phyloP scores from a whole-genome alignment of 768 basidiomycete genomes.

The Suillus variegatus region DNA sequence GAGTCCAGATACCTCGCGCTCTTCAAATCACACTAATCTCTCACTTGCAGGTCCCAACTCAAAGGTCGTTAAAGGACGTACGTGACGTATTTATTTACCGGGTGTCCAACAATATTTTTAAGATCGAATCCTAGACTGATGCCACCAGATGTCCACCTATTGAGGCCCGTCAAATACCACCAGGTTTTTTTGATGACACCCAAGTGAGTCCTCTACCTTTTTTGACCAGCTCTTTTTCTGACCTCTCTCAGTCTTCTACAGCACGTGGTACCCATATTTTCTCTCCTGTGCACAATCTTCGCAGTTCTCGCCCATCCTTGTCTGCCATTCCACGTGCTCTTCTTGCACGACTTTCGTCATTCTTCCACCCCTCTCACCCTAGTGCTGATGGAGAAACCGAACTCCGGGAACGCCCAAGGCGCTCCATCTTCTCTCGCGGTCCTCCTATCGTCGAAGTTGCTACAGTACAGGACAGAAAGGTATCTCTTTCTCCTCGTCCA shows the following conservation, averaged over 20 bases:
- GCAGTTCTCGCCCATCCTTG: accelerated
- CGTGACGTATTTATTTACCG: neutral
- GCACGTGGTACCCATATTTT: neutral
- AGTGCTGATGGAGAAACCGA: neutral
- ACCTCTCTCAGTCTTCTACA: neutral
- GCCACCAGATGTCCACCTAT: neutral
- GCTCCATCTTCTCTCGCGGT: neutral
- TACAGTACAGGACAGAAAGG: neutral
- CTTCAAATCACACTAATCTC: neutral
- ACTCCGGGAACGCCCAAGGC: neutral
- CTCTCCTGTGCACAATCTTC: neutral
- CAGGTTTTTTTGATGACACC: neutral
- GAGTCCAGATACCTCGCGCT: neutral
- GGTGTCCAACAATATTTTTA: neutral
- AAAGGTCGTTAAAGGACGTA: neutral
- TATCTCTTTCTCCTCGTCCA: neutral
- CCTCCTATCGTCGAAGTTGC: neutral
- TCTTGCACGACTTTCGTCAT: neutral
- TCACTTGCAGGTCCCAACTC: neutral
- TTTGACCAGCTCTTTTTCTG: neutral
- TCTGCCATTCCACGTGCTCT: neutral
- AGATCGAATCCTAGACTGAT: neutral
- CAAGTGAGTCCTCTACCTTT: neutral
- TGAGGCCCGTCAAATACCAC: neutral
- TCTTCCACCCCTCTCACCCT: neutral